Conservation (phyloP, 2,329 filamentous ascomycete species). For the Hawksworthiomyces lignivorus region DNA sequence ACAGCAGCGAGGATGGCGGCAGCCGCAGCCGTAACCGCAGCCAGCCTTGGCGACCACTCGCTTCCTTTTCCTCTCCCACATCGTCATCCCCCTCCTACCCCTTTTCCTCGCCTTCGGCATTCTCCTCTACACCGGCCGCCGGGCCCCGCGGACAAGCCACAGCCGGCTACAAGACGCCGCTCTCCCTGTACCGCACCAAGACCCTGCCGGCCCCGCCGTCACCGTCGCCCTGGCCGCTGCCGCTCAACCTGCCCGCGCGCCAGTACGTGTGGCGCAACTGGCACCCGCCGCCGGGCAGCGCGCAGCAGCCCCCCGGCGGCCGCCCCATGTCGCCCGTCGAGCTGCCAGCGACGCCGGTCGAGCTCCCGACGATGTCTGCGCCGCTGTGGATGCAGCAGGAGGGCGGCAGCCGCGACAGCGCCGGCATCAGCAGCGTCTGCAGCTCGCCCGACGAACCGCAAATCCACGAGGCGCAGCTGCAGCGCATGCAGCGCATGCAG, state of each 20-base stretch:
- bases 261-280: neutral
- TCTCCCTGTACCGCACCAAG: slow-evolving; percentile 1
- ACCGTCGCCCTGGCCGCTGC: neutral
- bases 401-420: too few relatives aligned
- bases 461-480: slow-evolving; percentile 7
- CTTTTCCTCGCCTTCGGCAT: neutral
- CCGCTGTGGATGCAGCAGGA: neutral
- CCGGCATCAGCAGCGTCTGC: neutral
- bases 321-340: slow-evolving; percentile 7
- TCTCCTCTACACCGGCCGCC: neutral
- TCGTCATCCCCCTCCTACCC: neutral
- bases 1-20: neutral
- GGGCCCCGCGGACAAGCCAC: too few relatives aligned
- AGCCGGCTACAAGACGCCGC: too few relatives aligned
- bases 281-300: neutral
- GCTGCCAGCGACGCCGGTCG: slow-evolving; percentile 13
- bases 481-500: slow-evolving; percentile 1
- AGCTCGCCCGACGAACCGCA: neutral
- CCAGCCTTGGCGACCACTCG: too few relatives aligned
- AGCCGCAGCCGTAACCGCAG: neutral
- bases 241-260: neutral
- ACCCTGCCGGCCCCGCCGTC: slow-evolving; percentile 2
- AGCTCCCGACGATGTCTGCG: slow-evolving; percentile 12
- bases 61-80: too few relatives aligned
- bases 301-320: neutral